Evolutionary conservation across 1,284 basidiomycete genomes (phyloP).

Genomic region (Violaceomyces palustris): DNA sequence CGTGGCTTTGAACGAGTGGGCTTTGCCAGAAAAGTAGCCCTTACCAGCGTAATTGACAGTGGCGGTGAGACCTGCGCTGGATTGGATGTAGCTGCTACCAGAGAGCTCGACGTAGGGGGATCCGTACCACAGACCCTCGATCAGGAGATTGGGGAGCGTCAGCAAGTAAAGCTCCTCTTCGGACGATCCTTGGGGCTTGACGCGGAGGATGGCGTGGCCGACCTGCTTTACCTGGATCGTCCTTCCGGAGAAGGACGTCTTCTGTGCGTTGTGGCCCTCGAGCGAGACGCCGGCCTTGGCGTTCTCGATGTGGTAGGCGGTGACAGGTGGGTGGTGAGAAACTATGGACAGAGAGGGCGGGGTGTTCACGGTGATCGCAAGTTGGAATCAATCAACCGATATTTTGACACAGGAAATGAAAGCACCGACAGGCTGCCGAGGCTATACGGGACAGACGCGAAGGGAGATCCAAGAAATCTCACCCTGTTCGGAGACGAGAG

Average conservation of each 20-base stretch:
- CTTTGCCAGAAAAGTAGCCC: constrained; percentile 85
- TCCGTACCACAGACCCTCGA: constrained; percentile 54
- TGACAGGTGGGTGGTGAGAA: constrained; percentile 60
- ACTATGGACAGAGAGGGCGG: too few relatives aligned
- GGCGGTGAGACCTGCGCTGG: constrained; percentile 67
- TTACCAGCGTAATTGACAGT: constrained; percentile 80
- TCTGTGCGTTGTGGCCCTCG: constrained; percentile 89
- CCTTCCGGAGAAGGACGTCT: constrained; percentile 67
- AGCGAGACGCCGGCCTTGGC: constrained; percentile 71
- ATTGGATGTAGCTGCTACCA: constrained; percentile 78
- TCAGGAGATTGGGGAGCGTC: constrained; percentile 64
- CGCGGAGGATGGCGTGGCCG: constrained; percentile 80
- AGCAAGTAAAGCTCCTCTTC: constrained; percentile 67
- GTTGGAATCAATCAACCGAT: constrained; percentile 36
- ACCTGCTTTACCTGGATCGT: constrained; percentile 91
- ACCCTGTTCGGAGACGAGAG: constrained; percentile 89
- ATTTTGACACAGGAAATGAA: background rate
- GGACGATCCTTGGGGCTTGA: constrained; percentile 64
- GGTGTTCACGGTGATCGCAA: background rate
- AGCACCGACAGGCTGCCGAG: constrained; percentile 58
- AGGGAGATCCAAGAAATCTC: constrained; percentile 58
- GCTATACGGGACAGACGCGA: background rate
- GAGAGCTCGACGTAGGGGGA: constrained; percentile 81
- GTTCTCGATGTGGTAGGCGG: constrained; percentile 70
- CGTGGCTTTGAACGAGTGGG: constrained; percentile 84